Evolutionary conservation across 2,329 filamentous ascomycete species (phyloP).

Genomic region (Incumbomyces delicatus): DNA sequence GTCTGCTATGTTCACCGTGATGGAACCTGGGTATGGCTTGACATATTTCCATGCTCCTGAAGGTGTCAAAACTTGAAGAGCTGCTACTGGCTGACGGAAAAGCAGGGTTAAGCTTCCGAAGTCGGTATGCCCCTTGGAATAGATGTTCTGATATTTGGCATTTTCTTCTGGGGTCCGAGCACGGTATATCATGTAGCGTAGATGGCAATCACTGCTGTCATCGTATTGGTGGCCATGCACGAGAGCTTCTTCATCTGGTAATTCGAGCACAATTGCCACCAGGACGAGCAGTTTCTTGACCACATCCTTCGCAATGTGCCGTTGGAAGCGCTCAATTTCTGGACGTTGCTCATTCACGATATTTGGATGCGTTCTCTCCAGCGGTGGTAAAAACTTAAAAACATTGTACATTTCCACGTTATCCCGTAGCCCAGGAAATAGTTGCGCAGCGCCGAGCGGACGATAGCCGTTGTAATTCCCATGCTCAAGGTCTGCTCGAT

Average conservation of each 20-base stretch:
- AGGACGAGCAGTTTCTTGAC: constrained; percentile 46
- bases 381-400: constrained; percentile 43
- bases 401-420: constrained; percentile 54
- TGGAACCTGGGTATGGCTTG: constrained; percentile 35
- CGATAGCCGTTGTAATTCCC: constrained; percentile 49
- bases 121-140: constrained; percentile 45
- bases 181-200: constrained; percentile 52
- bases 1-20: constrained; percentile 45
- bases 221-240: constrained; percentile 48
- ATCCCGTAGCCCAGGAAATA: constrained; percentile 30
- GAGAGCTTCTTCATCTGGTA: constrained; percentile 46
- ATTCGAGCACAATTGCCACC: constrained; percentile 50
- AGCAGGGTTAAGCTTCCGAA: constrained; percentile 47
- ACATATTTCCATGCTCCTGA: constrained; percentile 41
- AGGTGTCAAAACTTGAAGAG: constrained; percentile 42
- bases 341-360: constrained; percentile 40
- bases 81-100: constrained; percentile 49
- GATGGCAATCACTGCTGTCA: constrained; percentile 46
- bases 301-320: constrained; percentile 44
- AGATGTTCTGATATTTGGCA: constrained; percentile 33
- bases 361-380: constrained; percentile 37
- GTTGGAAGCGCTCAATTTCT: constrained; percentile 48
- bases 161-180: constrained; percentile 40
- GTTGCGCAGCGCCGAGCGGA: constrained; percentile 32
- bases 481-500: constrained; percentile 40